Base-by-base conservation (phyloP, 805 yeast genomes). In the Nakazawaea molendinolei region DNA sequence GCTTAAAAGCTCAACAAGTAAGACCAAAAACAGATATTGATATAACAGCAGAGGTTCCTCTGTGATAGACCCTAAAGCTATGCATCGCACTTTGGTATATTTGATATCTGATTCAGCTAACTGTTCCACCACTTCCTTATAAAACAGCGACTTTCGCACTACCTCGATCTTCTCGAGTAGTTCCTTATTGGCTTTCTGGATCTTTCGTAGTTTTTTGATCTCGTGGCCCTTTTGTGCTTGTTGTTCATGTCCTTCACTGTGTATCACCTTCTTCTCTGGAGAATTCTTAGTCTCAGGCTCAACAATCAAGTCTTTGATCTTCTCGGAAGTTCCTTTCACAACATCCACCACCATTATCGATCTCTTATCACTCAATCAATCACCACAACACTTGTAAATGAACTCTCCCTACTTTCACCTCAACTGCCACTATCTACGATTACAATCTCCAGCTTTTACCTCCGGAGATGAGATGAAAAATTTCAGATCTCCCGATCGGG, bases 61-160 rank as follows among this genome's bases (percentile, higher is more conserved):
- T 3, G 40, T 18, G 3, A 53, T 45, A 3, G 54, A 45, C 0
- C 63, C 63, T 8, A 58, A 34, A 1, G 59, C 63, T 5, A 58
- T 34, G 36, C 63, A 58, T 21, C 47, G 26, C 12, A 35, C 18
- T 16, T 12, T 22, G 20, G 3, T 31, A 15, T 6, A 23, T 22
- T 8, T 35, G 22, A 16, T 26, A 14, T 9, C 20, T 12, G 36
- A 33, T 36, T 29, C 31, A 19, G 41, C 41, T 16, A 30, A 41
- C 12, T 31, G 40, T 31, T 41, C 33, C 20, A 28, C 16, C 39
- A 41, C 29, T n/a, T 45, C 45, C 3, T 22, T 20, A 22, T 24
- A 43, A 5, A 45, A 34, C 8, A 24, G 33, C 7, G 45, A 36
- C 8, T 28, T 21, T 23, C 28, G 21, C 18, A 45, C 31, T 28